Base-by-base conservation (phyloP, 305 asterid genomes). In the Fraxinus floribunda region DNA sequence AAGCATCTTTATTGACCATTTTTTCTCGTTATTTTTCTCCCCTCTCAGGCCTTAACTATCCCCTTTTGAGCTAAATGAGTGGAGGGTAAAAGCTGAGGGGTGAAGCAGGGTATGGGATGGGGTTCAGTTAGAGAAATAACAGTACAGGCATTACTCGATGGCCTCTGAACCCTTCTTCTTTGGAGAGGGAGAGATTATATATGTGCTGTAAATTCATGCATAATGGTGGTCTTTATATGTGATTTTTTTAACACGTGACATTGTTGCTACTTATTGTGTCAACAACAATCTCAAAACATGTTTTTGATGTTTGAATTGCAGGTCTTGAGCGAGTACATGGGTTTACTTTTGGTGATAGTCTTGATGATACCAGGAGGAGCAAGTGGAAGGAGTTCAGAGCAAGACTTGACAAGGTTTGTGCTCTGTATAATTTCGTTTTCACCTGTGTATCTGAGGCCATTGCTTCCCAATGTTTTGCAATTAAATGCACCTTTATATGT, bases 241-340 rank as follows among this genome's bases (percentile, higher is more conserved):
- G 71, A 22, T 22, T 11, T 62, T 62, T 20, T 20, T 29, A 6
- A 20, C 29, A 18, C 1, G 2, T 55, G 71, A 3, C 30, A n/a
- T 62, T 52, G 64, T 22, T 62, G 32, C 32, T 55, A 62, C 78
- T 29, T 80, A 22, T 76, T n/a, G 62, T n/a, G 79, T 22, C 81
- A 57, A 13, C 29, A 26, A 44, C 26, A 68, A 80, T 79, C 62
- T 78, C 80, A 16, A 35, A 34, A 20, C 80, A 73, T 35, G 46
- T 38, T 24, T 15, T 55, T 80, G 74, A 70, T 81, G 83, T 85
- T 78, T 70, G 30, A 79, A 78, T 80, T 89, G 86, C 94, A 94
- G 98, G 87, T 81, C 97, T 97, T 0, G 97, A 90, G 89, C 88
- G 94, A 84, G 91, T 93, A 29, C 96, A 92, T 81, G 99, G 98